A percentile compares a stretch with the other conserved stretches of the same genome.
These are phyloP conservation scores for Phytophthora niederhauseri DNA, from an alignment of 352 stramenopile species.

Conservation along the genomic window DNA sequence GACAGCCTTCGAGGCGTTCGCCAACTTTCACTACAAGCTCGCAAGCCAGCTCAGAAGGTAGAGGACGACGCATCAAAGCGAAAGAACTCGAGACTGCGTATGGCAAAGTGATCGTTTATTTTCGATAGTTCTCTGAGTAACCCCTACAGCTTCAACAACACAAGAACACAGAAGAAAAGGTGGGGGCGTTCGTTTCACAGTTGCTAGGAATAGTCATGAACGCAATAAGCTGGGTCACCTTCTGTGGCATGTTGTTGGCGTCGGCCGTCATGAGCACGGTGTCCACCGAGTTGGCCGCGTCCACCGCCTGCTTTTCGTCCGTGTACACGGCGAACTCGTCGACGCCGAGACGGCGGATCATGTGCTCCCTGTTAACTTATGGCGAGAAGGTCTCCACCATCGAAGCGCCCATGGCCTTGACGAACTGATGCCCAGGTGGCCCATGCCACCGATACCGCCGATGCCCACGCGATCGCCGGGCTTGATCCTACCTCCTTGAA, in stretches of 20 bases:
- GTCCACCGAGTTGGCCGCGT: conserved; percentile 48
- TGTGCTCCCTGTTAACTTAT: conserved; percentile 62
- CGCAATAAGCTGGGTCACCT: no score
- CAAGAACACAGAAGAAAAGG: no score
- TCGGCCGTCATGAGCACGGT: conserved; percentile 75
- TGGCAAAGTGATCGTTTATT: no score
- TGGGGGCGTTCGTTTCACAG: no score
- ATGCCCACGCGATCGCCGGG: conserved; percentile 20
- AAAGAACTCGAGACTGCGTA: no score
- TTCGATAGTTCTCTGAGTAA: no score
- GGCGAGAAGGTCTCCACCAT: conserved; percentile 39
- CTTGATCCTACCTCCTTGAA: conserved; percentile 6
- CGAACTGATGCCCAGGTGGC: conserved; percentile 59
- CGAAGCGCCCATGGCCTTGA: conserved; percentile 48
- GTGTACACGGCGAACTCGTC: conserved; percentile 23
- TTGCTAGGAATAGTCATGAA: no score
- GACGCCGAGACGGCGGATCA: conserved; percentile 58
- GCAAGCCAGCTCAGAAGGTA: no score
- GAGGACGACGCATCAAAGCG: no score
- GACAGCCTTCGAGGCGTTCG: no score
- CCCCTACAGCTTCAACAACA: no score
- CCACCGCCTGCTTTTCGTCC: conserved; percentile 44
- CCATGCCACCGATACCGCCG: conserved; percentile 3
- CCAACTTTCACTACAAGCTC: no score
- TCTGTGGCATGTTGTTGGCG: conserved; percentile 54